Evolutionary conservation across 2,329 filamentous ascomycete species (phyloP).

Genomic region (Cladosporium oxysporum): DNA sequence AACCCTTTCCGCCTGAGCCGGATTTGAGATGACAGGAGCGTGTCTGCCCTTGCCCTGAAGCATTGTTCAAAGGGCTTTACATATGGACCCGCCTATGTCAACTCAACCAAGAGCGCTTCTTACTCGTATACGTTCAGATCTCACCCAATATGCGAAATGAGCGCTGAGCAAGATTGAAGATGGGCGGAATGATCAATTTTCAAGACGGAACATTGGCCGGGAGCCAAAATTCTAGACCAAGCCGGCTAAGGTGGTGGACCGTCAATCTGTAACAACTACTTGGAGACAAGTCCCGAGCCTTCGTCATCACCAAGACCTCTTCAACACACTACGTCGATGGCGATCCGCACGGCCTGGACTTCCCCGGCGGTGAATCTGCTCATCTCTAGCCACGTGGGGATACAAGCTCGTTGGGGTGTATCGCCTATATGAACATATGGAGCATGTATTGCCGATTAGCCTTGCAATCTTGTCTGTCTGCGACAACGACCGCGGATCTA

Average conservation of each 20-base stretch:
- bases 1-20: background rate
- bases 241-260: background rate
- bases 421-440: constrained; percentile 9
- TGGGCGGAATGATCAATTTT: background rate
- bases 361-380: background rate
- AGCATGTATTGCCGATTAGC: background rate
- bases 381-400: constrained; percentile 9
- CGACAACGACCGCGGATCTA: background rate
- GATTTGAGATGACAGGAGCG: background rate
- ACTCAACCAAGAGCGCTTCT: background rate
- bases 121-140: background rate
- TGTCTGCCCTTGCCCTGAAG: background rate
- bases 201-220: background rate
- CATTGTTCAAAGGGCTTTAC: background rate
- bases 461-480: background rate
- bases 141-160: background rate
- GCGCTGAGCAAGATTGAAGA: background rate
- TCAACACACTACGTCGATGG: background rate
- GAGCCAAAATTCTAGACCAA: background rate
- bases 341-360: constrained; percentile 4
- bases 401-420: constrained; percentile 8
- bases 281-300: background rate
- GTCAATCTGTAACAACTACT: constrained; percentile 10
- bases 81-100: background rate
- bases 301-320: constrained; percentile 2